Base-by-base conservation (phyloP, 306 rosid genomes). In the Gleditsia sinensis region DNA sequence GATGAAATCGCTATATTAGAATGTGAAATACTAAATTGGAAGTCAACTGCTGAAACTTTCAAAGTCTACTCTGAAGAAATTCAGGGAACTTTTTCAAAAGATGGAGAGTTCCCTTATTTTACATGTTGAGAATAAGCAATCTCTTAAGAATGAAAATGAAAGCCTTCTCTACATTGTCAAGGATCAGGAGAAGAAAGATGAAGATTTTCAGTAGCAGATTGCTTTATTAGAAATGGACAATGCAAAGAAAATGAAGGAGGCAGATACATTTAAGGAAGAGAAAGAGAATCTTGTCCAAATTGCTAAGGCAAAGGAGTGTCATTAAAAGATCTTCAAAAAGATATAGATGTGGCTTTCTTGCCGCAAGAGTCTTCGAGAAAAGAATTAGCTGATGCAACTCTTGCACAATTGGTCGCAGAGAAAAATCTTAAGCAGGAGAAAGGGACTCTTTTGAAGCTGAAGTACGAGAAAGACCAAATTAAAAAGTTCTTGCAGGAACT, bases 311-410 rank as follows among this genome's bases (percentile, higher is more conserved):
- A 88, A 81, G 71, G 92, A 85, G 43, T 49, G 65, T 63, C 74
- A 69, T 87, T 82, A 45, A 79, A 77, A 37, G 79, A 60, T 68
- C 83, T 85, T 57, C 82, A 74, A 51, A 78, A 80, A 32, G 87
- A 85, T 16, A 28, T 80, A 24, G 37, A 34, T 20, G 9, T 67
- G 0, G 37, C 32, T 23, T 7, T 7, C 83, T 57, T 69, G 83
- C 77, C 80, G 76, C 83, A 83, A 66, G 91, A 87, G 77, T 82
- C 79, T 33, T 40, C 48, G 75, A 81, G 67, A 81, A 82, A 79
- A 69, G 83, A 88, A 73, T 39, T 70, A 50, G 89, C 88, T 69
- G 82, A 69, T 53, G 83, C 81, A 65, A 66, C 75, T 67, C 75
- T 54, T 33, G 85, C 86, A 37, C 77, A 42, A 60, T 55, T 70